Evolutionary conservation across 768 basidiomycete genomes (phyloP), one percentile per base, ranked within the genome.

Genomic region (Jaapia argillacea): DNA sequence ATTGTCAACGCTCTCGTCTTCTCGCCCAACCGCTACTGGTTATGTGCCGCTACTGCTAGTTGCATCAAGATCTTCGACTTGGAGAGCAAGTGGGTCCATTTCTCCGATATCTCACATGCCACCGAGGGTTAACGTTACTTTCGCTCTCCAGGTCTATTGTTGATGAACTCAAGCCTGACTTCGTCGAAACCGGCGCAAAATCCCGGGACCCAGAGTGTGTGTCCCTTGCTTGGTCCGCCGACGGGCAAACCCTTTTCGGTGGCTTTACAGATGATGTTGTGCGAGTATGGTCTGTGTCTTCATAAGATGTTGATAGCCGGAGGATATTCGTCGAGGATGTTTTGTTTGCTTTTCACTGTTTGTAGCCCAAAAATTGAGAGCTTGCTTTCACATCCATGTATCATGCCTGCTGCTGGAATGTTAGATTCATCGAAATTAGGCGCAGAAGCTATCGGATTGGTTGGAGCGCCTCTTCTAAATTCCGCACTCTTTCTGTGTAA

Each of bases 21-120:
- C 79, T 93, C 90, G 13, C 96, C 96, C 48, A 99, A 99, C 78
- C 85, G 94, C 46, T 99, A 99, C 85, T 99, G 96, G 96, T 73
- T 99, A 51, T 99, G 96, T 63, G 96, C 96, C 55, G 96, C 96
- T 51, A 98, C 96, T 51, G 79, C 89, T 50, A 89, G 83, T 63
- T 91, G 88, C 63, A 87, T 98, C 69, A 98, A 98, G 74, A 98
- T 99, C 67, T 99, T 98, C 61, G 96, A 99, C 66, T 76, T 99
- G 39, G 94, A 99, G 81, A 89, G 85, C 84, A 98, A 97, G 91
- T 90, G 55, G 60, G 89, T 81, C 14, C 7, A 3, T 39, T 14
- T 39, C 13, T 31, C 14, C 36, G 4, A n/a, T 21, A 44, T 6
- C 13, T 47, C 24, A 40, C 24, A 39, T 48, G 13, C 50, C 38